Conservation (phyloP, 2,329 filamentous ascomycete genomes). For the Penicillium thymicola region DNA sequence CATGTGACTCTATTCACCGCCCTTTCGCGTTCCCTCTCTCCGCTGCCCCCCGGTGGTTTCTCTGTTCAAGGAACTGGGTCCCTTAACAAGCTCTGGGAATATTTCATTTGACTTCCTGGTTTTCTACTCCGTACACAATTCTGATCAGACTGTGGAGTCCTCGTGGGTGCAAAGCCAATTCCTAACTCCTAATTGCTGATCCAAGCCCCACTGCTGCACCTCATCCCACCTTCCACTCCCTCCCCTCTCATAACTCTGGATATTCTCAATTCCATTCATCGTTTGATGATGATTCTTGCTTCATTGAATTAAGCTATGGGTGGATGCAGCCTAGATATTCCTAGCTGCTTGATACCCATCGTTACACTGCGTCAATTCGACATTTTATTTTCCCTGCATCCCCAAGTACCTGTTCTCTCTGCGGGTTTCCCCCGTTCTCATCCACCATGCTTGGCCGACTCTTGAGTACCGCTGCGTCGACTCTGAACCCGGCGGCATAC, state of each 20-base stretch:
- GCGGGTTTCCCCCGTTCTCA: conserved; percentile 11
- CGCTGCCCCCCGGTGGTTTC: conserved; percentile 13
- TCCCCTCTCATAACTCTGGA: conserved; percentile 8
- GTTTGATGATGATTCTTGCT: conserved; percentile 27
- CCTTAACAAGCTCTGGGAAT: conserved; percentile 6
- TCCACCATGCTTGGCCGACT: conserved; percentile 44
- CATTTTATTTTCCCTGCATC: conserved; percentile 15
- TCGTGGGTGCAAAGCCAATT: conserved; percentile 10
- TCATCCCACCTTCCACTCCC: conserved; percentile 24
- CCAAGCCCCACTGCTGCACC: conserved; percentile 22
- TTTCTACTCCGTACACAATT: neutral
- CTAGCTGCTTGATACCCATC: conserved; percentile 31
- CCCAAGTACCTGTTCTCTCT: conserved; percentile 11
- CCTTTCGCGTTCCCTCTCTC: conserved; percentile 24
- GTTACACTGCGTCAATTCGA: conserved; percentile 18
- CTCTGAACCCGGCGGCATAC: conserved; percentile 42
- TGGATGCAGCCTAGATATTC: conserved; percentile 31
- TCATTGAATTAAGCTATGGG: conserved; percentile 33
- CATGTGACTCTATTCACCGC: conserved; percentile 29
- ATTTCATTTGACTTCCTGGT: conserved; percentile 10
- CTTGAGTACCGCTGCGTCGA: conserved; percentile 44
- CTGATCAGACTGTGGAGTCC: conserved; percentile 14
- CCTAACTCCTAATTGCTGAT: conserved; percentile 15
- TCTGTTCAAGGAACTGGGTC: conserved; percentile 11
- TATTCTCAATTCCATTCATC: conserved; percentile 11